These are phyloP conservation scores for Diplodia seriata DNA, from an alignment of 2,329 filamentous ascomycete species.

Conservation along the genomic window DNA sequence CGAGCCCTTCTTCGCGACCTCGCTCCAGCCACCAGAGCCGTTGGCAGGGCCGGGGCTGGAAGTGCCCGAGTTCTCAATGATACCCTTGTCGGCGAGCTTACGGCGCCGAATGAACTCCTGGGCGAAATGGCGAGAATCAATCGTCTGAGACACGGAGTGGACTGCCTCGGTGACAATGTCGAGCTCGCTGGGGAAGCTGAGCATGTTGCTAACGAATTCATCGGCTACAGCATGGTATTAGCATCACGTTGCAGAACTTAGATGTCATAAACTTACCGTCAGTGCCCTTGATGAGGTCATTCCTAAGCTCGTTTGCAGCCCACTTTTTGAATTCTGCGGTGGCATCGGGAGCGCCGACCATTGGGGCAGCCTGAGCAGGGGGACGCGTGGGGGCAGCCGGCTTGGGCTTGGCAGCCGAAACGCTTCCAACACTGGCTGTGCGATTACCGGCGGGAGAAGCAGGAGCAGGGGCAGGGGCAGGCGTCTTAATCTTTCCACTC, in stretches of 20 bases:
- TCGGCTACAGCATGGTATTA: constrained; percentile 66
- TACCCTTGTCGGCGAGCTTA: constrained; percentile 89
- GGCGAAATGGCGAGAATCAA: constrained; percentile 91
- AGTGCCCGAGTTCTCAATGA: constrained; percentile 73
- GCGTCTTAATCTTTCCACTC: constrained; percentile 86
- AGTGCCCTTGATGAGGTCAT: constrained; percentile 73
- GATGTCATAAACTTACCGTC: constrained; percentile 61
- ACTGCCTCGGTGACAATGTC: constrained; percentile 89
- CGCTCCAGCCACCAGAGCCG: constrained; percentile 80
- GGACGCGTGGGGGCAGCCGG: constrained; percentile 56
- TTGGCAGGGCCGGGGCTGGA: constrained; percentile 58
- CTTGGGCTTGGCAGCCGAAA: constrained; percentile 58
- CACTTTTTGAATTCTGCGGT: constrained; percentile 95
- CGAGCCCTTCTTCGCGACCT: constrained; percentile 92
- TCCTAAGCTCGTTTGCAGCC: constrained; percentile 78
- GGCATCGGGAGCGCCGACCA: constrained; percentile 64
- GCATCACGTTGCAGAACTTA: constrained; percentile 33
- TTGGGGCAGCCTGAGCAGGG: constrained; percentile 55
- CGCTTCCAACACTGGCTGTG: constrained; percentile 55
- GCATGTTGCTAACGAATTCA: constrained; percentile 77
- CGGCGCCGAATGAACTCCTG: constrained; percentile 94
- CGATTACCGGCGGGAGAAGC: constrained; percentile 55
- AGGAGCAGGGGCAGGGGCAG: constrained; percentile 65
- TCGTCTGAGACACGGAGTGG: constrained; percentile 83
- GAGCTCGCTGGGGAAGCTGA: constrained; percentile 76